Evolutionary conservation across 2,329 filamentous ascomycete species (phyloP), one percentile per base, ranked within the genome.

Genomic region (Lachnellula occidentalis): DNA sequence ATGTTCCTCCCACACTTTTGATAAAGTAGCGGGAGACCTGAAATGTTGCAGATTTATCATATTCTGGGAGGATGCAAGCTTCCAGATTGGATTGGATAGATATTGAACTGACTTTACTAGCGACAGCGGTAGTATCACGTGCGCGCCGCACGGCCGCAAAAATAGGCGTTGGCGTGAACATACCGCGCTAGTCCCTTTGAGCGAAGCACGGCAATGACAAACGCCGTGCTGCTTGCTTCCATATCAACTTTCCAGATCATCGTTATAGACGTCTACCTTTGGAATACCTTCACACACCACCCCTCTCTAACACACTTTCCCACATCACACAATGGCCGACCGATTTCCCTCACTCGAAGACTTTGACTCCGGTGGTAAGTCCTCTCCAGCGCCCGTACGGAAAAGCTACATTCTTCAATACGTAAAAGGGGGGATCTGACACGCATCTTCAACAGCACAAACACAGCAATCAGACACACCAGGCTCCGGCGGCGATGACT

Each of bases 401-500:
- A 51, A 9, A 31, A 31, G 27, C 27, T 14, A 46, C 34, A 27
- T 34, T 15, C 48, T 49, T 42, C 14, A 36, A 17, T 22, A 51
- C 39, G 24, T 47, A 36, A 22, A 34, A 27, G 42, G 17, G 39
- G 11, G 11, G 43, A 34, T 51, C 60, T 48, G 58, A 55, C 58
- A 61, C 45, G 62, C 45, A 53, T 24, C 22, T 43, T 19, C 36
- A 46, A 60, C 73, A 87, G 88, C 85, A 68, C 85, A 89, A 74
- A 86, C 86, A 53, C 82, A 83, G 62, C 78, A 79, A 69, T 73
- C 64, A 58, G 65, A 61, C 57, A 71, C 76, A 55, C 72, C 77
- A 57, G 71, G 74, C 53, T 72, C 82, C 37, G 77, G 81, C 31
- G 85, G 86, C 59, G 85, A 90, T 67, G 90, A 96, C 73, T 97